Evolutionary conservation across 257 asterid genomes (phyloP).

Genomic region (Nicotiana obtusifolia): DNA sequence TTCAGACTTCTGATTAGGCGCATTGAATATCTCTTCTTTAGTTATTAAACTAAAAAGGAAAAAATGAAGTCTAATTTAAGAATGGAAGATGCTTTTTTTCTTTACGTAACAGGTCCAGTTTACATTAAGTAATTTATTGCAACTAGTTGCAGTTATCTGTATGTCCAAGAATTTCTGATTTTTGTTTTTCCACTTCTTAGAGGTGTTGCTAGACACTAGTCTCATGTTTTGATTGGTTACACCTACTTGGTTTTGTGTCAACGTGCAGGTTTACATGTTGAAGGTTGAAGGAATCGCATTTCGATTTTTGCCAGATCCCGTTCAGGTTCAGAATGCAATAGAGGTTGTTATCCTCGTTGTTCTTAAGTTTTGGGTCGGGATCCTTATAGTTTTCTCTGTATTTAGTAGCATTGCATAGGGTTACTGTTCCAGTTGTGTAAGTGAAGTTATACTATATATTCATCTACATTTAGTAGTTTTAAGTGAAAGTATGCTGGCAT

Average conservation of each 20-base stretch:
- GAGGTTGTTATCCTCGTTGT: slow-evolving; percentile 43
- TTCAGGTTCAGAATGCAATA: slow-evolving; percentile 79
- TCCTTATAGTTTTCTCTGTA: neutral
- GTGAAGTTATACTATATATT: neutral
- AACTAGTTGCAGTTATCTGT: neutral
- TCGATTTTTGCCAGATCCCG: slow-evolving; percentile 90
- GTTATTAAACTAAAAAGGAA: no score
- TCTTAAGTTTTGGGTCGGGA: neutral
- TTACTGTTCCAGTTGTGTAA: neutral
- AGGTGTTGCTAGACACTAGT: neutral
- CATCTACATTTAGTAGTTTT: neutral
- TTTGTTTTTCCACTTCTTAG: neutral
- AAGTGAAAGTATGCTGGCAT: neutral
- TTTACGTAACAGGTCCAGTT: no score
- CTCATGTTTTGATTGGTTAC: neutral
- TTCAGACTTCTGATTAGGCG: no score
- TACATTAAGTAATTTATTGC: neutral
- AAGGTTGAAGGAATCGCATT: slow-evolving; percentile 98
- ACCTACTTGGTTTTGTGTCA: neutral
- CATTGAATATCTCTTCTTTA: no score
- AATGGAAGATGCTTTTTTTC: no score
- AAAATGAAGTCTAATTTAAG: no score
- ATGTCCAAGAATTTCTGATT: neutral
- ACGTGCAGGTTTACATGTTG: slow-evolving; percentile 82
- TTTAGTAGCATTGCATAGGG: neutral